Evolutionary conservation across 2,329 filamentous ascomycete genomes (phyloP).

Genomic region (Ophiostoma piceae): DNA sequence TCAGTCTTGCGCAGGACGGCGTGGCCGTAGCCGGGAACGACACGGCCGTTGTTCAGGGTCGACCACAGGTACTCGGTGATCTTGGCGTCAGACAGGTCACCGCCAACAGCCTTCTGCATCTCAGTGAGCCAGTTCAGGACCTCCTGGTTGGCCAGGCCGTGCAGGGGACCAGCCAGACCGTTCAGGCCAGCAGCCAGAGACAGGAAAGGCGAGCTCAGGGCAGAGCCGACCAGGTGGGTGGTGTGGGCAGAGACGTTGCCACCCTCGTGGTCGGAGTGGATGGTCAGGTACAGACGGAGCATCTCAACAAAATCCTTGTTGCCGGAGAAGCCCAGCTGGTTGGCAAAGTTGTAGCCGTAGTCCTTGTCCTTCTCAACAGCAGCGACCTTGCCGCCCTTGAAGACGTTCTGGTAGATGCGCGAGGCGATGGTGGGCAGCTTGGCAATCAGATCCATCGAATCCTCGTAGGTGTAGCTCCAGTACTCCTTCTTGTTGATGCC

Average conservation of each 20-base stretch:
- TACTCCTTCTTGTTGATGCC: conserved; percentile 99
- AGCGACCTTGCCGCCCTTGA: conserved; percentile 99
- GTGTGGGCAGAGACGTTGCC: conserved; percentile 98
- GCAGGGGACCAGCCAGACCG: conserved; percentile 94
- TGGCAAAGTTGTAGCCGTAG: conserved; percentile 98
- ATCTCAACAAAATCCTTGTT: conserved; percentile 98
- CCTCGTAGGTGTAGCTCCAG: conserved; percentile 99
- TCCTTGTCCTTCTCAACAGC: conserved; percentile 98
- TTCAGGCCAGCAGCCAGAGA: conserved; percentile 95
- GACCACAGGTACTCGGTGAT: conserved; percentile 99
- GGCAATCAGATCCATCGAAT: conserved; percentile 99
- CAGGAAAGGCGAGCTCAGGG: conserved; percentile 94
- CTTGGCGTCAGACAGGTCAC: conserved; percentile 90
- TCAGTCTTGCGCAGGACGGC: conserved; percentile 99
- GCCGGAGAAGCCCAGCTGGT: conserved; percentile 93
- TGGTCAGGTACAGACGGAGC: conserved; percentile 98
- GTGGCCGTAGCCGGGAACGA: conserved; percentile 97
- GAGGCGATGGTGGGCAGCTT: conserved; percentile 98
- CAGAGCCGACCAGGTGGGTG: conserved; percentile 93
- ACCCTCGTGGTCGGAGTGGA: conserved; percentile 99
- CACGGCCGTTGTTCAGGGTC: conserved; percentile 89
- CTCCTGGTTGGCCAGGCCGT: conserved; percentile 99
- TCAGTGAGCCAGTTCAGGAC: conserved; percentile 98
- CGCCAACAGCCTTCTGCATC: conserved; percentile 94
- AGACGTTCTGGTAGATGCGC: conserved; percentile 99